Conservation (phyloP, 108 stramenopile species). For the Skeletonema costatum region DNA sequence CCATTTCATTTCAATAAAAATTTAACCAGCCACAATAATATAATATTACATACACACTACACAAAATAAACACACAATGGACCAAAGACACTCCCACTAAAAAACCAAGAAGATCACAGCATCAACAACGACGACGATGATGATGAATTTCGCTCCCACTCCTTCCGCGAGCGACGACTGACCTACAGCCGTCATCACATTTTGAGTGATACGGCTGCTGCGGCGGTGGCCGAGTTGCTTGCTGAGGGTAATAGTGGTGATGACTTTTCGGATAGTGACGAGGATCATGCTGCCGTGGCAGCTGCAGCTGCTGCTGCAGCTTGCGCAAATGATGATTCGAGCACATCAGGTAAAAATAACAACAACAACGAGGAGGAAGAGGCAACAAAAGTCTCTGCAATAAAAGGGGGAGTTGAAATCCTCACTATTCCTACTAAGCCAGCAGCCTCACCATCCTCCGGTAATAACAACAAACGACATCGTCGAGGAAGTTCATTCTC, state of each 20-base stretch:
- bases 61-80: too few relatives aligned
- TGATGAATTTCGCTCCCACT: conserved; percentile 42
- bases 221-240: conserved; percentile 17
- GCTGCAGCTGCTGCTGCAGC: too few relatives aligned
- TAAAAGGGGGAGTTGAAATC: not conserved
- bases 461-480: not conserved
- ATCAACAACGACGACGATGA: conserved; percentile 10
- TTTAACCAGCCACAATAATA: too few relatives aligned
- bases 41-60: too few relatives aligned
- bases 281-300: not conserved
- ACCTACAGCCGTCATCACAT: conserved; percentile 60
- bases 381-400: not conserved
- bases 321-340: too few relatives aligned
- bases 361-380: conserved; percentile 3
- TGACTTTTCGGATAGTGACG: conserved; percentile 10
- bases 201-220: conserved; percentile 8
- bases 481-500: conserved; percentile 30
- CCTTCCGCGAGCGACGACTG: conserved; percentile 81
- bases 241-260: conserved; percentile 14
- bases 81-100: not conserved
- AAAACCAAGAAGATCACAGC: conserved; percentile 4
- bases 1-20: too few relatives aligned
- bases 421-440: not conserved
- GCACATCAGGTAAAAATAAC: not conserved
- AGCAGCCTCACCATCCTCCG: not conserved